Percentiles rank a stretch among this genome's conserved stretches.
Evolutionary conservation across 352 stramenopile species (phyloP).

Genomic region (Phytophthora tentaculata): DNA sequence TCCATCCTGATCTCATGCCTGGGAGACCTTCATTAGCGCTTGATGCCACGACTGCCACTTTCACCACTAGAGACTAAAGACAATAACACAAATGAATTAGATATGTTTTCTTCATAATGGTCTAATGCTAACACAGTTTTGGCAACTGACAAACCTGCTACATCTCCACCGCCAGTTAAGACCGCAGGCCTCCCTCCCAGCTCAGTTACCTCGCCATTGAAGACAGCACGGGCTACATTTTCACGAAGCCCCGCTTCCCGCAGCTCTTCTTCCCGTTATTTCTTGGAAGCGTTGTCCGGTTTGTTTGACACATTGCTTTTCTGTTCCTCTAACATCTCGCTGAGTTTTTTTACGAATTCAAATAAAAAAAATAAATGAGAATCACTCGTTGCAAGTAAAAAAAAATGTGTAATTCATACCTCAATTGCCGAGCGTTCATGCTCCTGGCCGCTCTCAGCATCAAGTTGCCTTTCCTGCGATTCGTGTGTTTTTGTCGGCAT

Average conservation of each 20-base stretch:
- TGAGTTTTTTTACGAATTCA: not conserved
- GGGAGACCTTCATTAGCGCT: not conserved
- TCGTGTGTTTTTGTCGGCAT: not conserved
- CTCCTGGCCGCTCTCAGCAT: not conserved
- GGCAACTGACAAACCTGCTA: not conserved
- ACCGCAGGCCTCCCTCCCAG: not conserved
- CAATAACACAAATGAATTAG: too few species aligned
- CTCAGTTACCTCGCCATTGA: not conserved
- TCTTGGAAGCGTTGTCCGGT: not conserved
- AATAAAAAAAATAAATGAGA: too few species aligned
- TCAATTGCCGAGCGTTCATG: too few species aligned
- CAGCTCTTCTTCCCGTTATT: not conserved
- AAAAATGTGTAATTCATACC: too few species aligned
- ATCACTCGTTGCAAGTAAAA: too few species aligned
- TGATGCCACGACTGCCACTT: too few species aligned
- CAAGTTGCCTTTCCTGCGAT: not conserved
- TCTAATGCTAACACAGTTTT: too few species aligned
- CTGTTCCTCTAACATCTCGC: not conserved
- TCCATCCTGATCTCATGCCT: too few species aligned
- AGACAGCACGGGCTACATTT: not conserved
- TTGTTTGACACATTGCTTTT: not conserved
- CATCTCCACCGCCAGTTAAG: not conserved
- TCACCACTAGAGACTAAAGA: too few species aligned
- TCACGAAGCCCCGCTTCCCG: not conserved
- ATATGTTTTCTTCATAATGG: too few species aligned